Evolutionary conservation across 441 rosid genomes (phyloP).

Genomic region (Pelargonium citronellum): DNA sequence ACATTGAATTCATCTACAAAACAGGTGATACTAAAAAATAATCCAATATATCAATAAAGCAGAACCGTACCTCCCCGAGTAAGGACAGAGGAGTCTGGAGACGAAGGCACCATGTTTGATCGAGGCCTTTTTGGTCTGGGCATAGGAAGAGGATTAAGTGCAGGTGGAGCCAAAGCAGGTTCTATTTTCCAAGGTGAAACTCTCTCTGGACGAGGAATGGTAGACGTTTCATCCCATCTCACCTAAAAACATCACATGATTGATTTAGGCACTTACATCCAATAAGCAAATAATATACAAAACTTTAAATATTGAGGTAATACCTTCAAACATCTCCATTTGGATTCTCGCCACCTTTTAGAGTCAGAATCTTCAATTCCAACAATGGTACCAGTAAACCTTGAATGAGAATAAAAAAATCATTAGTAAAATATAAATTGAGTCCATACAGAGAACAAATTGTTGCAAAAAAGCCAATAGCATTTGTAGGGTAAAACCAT

Average conservation of each 20-base stretch:
- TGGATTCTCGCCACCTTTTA: constrained; percentile 69
- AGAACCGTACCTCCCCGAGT: constrained; percentile 57
- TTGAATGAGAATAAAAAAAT: constrained; percentile 12
- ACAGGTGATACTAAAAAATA: neutral
- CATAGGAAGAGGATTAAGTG: constrained; percentile 63
- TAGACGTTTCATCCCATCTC: constrained; percentile 92
- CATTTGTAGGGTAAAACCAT: neutral
- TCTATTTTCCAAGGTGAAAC: constrained; percentile 99
- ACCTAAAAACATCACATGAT: constrained; percentile 39
- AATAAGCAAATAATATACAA: constrained; percentile 11
- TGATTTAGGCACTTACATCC: constrained; percentile 13
- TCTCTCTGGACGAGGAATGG: constrained; percentile 79
- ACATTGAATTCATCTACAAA: neutral
- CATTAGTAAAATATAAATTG: neutral
- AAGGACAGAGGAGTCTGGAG: constrained; percentile 68
- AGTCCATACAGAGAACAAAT: neutral
- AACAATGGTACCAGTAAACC: constrained; percentile 96
- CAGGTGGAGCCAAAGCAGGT: constrained; percentile 60
- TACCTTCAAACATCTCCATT: constrained; percentile 96
- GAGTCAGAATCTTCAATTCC: constrained; percentile 81
- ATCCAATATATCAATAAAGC: neutral
- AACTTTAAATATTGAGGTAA: neutral
- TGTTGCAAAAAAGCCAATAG: neutral
- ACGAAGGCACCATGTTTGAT: constrained; percentile 49
- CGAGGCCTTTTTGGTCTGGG: constrained; percentile 75